These are phyloP conservation scores for Fusarium chuoi DNA, from an alignment of 2,329 filamentous ascomycete species.

Conservation along the genomic window DNA sequence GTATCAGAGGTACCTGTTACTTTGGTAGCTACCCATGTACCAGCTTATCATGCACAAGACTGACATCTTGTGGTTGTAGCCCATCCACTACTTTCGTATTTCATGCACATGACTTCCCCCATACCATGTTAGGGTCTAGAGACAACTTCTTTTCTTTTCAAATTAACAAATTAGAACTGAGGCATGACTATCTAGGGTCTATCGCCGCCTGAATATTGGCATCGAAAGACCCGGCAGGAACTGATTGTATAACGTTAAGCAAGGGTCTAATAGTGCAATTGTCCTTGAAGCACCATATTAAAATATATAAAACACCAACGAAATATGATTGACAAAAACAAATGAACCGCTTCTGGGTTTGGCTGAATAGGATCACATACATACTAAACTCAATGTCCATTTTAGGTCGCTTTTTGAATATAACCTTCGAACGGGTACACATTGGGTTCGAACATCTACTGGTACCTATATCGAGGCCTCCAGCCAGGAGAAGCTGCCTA, in stretches of 20 bases:
- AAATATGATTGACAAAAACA: neutral
- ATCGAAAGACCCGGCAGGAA: neutral
- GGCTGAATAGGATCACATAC: neutral
- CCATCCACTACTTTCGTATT: slow-evolving; percentile 12
- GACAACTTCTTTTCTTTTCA: neutral
- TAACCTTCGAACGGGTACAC: neutral
- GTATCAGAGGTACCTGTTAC: no score
- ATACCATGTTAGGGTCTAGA: neutral
- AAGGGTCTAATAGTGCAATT: neutral
- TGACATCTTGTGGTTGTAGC: slow-evolving; percentile 15
- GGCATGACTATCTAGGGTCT: neutral
- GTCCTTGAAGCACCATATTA: neutral
- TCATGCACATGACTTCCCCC: slow-evolving; percentile 21
- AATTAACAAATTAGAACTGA: neutral
- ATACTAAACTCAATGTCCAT: no score
- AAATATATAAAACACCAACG: neutral
- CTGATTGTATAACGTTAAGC: neutral
- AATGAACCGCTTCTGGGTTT: neutral
- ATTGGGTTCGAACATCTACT: neutral
- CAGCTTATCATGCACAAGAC: neutral
- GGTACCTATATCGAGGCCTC: neutral
- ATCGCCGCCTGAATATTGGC: neutral
- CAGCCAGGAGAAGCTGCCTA: neutral
- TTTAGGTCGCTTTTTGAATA: neutral
- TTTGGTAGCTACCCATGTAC: neutral